These are phyloP conservation scores for Avena eriantha DNA, from an alignment of 176 grass and related monocot genomes.

Conservation along the genomic window DNA sequence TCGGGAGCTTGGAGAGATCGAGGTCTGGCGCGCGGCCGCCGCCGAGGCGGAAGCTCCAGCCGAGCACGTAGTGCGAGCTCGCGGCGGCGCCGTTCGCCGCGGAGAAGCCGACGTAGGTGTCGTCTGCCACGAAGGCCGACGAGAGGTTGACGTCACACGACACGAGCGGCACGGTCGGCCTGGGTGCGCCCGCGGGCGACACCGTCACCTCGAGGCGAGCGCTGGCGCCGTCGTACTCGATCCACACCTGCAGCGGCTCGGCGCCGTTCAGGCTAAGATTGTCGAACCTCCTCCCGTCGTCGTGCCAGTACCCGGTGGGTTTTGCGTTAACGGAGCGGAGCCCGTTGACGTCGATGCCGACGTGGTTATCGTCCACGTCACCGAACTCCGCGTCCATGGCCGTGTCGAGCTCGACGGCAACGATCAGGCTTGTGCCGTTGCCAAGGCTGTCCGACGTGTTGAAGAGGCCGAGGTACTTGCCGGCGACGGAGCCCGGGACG, in stretches of 20 bases:
- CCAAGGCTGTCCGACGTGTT: slow-evolving; percentile 41
- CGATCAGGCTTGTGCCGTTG: slow-evolving; percentile 21
- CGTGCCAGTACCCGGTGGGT: neutral
- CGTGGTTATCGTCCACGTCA: slow-evolving; percentile 64
- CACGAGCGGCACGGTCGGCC: slow-evolving; percentile 49
- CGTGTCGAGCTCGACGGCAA: slow-evolving; percentile 80
- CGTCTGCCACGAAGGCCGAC: slow-evolving; percentile 22
- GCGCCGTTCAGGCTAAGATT: slow-evolving; percentile 35
- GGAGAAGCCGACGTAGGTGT: slow-evolving; percentile 69
- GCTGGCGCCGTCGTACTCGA: slow-evolving; percentile 59
- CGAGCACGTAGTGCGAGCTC: slow-evolving; percentile 67
- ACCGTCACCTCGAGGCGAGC: slow-evolving; percentile 55
- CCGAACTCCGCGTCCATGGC: slow-evolving; percentile 43
- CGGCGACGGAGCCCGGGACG: slow-evolving; percentile 32
- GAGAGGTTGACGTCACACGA: slow-evolving; percentile 47
- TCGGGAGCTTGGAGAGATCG: slow-evolving; percentile 60
- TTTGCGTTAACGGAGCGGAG: slow-evolving; percentile 12
- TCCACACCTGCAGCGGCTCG: slow-evolving; percentile 53
- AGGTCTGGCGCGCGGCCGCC: slow-evolving; percentile 49
- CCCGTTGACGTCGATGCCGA: slow-evolving; percentile 66
- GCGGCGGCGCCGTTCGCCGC: slow-evolving; percentile 61
- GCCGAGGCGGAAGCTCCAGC: slow-evolving; percentile 73
- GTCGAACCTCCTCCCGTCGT: neutral
- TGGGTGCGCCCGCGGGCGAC: slow-evolving; percentile 15
- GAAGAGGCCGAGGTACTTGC: slow-evolving; percentile 59